Base-by-base conservation (phyloP, 1,139 yeast species). In the Yamadazyma spencermartinsiae region DNA sequence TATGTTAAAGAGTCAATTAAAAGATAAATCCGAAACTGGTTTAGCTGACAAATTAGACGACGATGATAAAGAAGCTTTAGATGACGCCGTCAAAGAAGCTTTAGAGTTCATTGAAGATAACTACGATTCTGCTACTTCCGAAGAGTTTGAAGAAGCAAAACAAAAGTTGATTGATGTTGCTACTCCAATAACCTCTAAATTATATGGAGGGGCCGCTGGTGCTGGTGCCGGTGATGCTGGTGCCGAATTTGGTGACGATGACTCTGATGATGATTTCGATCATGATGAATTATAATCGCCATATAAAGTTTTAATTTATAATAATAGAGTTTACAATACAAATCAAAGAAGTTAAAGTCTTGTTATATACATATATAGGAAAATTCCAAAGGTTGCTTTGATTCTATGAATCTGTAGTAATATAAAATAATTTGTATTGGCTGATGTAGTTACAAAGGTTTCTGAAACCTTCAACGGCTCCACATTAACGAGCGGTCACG, bases 121-220 rank as follows among this genome's bases (percentile, higher is more conserved):
- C 68, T 85, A 80, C 57, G 94, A 86, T 43, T 67, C 82, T 44
- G 98, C 97, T 34, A 79, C 95, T 43, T 79, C 85, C 55, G 98
- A 89, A 66, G 98, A 92, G 58, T 85, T 86, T 55, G 95, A 88
- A 45, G 98, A 89, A 66, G 95, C 89, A 71, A 87, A 81, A 69
- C 95, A 89, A 64, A 80, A 85, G 60, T 79, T 92, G 63, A 79
- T 86, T 48, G 79, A 85, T 54, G 72, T 85, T 58, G 96, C 96
- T 37, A 83, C 82, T 68, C 98, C 98, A 63, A 89, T 92, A 58
- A 88, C 96, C 39, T 78, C 94, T 53, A 92, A 92, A 74, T 72
- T 92, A 51, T 92, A 90, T 67, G 89, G 82, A 44, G 80, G 79
- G 38, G 79, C 68, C 40, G 46, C 44, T 14, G 46, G 67, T 39